phyloP scores from a whole-genome alignment of 2,329 filamentous ascomycete species.

The Blastomyces silverae region DNA sequence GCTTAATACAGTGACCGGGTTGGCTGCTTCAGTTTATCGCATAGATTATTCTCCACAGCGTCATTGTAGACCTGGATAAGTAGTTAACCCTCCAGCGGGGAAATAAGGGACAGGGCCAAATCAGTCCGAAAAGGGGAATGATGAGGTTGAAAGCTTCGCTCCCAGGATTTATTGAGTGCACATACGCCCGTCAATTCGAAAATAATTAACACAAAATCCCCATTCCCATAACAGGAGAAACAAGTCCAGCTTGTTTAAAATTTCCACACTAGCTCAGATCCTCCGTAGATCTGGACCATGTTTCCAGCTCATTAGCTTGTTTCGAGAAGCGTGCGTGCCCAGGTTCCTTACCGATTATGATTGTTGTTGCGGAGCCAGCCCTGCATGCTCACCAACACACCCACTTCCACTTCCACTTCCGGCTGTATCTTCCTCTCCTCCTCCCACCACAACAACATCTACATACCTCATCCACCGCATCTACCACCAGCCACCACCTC shows the following conservation, averaged over 20 bases:
- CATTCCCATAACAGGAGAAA: neutral
- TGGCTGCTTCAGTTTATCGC: neutral
- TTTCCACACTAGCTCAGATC: neutral
- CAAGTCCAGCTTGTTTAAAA: neutral
- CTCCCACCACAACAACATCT: too few species aligned
- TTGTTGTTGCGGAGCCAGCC: too few species aligned
- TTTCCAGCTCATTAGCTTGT: constrained; percentile 4
- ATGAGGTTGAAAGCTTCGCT: too few species aligned
- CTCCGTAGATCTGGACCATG: neutral
- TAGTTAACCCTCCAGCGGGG: neutral
- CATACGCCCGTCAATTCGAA: too few species aligned
- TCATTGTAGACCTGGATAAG: neutral
- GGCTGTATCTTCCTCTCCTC: too few species aligned
- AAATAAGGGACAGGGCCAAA: too few species aligned
- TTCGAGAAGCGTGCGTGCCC: too few species aligned
- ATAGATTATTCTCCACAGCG: neutral
- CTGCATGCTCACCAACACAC: neutral
- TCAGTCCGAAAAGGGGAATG: too few species aligned
- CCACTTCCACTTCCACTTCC: neutral
- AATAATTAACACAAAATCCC: too few species aligned
- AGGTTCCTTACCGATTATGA: too few species aligned
- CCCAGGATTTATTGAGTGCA: too few species aligned
- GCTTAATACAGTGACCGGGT: too few species aligned
- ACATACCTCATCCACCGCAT: neutral
- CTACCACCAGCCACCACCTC: neutral